Evolutionary conservation across 176 grass and related monocot species (phyloP).

Genomic region (Alopecurus myosuroides): DNA sequence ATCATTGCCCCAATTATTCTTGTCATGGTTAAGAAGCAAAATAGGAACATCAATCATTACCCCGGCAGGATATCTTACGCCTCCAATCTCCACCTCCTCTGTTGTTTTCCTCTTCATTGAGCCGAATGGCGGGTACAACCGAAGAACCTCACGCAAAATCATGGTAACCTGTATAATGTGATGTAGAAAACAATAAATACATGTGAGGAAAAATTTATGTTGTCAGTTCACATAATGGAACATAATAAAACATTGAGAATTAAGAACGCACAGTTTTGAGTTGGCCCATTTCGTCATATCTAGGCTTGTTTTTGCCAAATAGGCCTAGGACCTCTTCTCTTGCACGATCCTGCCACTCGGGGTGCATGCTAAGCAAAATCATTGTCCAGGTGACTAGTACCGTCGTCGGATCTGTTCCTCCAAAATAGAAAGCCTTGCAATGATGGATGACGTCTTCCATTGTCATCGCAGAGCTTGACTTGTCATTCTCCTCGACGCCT

Average conservation of each 20-base stretch:
- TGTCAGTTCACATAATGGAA: too few relatives aligned
- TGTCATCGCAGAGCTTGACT: not conserved
- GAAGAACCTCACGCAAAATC: too few relatives aligned
- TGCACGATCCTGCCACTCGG: slow-evolving; percentile 26
- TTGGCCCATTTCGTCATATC: not conserved
- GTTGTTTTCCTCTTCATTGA: not conserved
- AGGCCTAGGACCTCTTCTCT: slow-evolving; percentile 21
- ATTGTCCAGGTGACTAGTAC: slow-evolving; percentile 44
- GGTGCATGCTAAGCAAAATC: slow-evolving; percentile 34
- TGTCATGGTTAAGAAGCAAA: slow-evolving; percentile 19
- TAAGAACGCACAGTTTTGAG: not conserved
- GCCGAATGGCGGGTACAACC: too few relatives aligned
- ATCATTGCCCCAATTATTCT: slow-evolving; percentile 38
- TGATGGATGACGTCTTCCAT: slow-evolving; percentile 31
- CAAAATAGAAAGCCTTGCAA: slow-evolving; percentile 33
- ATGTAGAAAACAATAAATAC: too few relatives aligned
- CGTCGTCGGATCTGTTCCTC: slow-evolving; percentile 41
- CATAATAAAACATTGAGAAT: too few relatives aligned
- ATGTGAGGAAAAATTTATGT: too few relatives aligned
- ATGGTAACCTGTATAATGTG: too few relatives aligned
- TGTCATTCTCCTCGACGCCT: not conserved
- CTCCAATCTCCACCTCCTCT: slow-evolving; percentile 33
- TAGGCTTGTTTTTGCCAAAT: not conserved
- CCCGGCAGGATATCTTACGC: not conserved
- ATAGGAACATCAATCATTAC: too few relatives aligned